Percentiles rank a stretch among this genome's conserved stretches.
These are phyloP conservation scores for Pascua sp. DNA, from an alignment of 1,284 basidiomycete species.

Conservation along the genomic window DNA sequence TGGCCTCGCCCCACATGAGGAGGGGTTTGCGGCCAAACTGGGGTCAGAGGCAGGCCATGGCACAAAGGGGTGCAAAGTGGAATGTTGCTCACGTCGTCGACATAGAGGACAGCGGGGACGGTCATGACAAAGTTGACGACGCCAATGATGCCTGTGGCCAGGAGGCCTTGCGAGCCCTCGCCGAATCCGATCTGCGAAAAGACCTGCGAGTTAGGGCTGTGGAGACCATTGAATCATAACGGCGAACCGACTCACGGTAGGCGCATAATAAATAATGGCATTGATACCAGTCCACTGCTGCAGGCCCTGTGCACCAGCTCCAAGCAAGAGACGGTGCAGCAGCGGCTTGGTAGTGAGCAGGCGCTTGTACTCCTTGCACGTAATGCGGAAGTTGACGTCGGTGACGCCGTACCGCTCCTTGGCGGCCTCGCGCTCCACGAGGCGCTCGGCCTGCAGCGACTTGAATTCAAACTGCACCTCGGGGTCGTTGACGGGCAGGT, in stretches of 20 bases:
- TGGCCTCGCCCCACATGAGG: conserved; percentile 41
- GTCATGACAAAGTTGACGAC: conserved; percentile 56
- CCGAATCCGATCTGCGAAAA: conserved; percentile 20
- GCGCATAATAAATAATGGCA: conserved; percentile 22
- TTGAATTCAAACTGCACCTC: conserved; percentile 73
- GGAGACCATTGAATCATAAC: no score
- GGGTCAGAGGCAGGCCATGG: not conserved
- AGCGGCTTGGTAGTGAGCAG: conserved; percentile 43
- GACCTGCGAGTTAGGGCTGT: conserved; percentile 3
- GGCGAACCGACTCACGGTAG: conserved; percentile 3
- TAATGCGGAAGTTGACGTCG: conserved; percentile 35
- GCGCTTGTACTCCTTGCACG: conserved; percentile 43
- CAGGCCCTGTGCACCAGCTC: conserved; percentile 42
- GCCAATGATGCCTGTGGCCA: conserved; percentile 78
- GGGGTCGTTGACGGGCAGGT: conserved; percentile 60
- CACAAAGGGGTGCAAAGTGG: not conserved
- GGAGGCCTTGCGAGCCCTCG: conserved; percentile 58
- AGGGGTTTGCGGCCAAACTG: conserved; percentile 43
- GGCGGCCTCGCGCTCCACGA: conserved; percentile 64
- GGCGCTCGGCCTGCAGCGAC: conserved; percentile 72
- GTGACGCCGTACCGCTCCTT: conserved; percentile 46
- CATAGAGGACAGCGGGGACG: conserved; percentile 46
- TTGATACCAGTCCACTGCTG: conserved; percentile 49
- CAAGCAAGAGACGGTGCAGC: conserved; percentile 41
- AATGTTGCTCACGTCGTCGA: conserved; percentile 26